Evolutionary conservation across 495 filamentous ascomycete species (phyloP).

Genomic region (Pseudoneurospora amorphoporcata): DNA sequence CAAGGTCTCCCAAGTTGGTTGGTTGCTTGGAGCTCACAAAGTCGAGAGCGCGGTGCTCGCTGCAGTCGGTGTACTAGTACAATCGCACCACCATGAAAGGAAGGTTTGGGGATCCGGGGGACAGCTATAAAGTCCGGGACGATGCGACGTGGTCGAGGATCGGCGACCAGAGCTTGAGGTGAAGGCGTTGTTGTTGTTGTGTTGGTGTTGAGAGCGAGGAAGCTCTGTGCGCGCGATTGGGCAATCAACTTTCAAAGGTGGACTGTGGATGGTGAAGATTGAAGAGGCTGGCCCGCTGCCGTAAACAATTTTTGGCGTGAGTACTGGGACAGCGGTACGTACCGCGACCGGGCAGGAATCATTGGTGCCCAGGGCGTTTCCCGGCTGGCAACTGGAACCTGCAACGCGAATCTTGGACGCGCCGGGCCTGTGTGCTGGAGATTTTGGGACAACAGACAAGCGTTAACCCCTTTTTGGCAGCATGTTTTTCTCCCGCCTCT

Average conservation of each 20-base stretch:
- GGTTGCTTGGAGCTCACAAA: background rate
- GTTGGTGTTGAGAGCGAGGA: slow-evolving; percentile 5
- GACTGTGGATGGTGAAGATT: background rate
- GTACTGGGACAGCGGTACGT: background rate
- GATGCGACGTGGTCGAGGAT: background rate
- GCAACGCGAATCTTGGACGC: slow-evolving; percentile 9
- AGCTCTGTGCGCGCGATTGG: background rate
- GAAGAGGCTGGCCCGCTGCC: slow-evolving; percentile 13
- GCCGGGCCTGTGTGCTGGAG: background rate
- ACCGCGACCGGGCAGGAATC: slow-evolving; percentile 12
- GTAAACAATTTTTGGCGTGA: slow-evolving; percentile 28
- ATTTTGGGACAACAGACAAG: background rate
- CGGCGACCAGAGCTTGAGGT: background rate
- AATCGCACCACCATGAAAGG: slow-evolving; percentile 16
- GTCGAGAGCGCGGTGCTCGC: background rate
- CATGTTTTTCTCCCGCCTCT: background rate
- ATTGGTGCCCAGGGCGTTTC: slow-evolving; percentile 11
- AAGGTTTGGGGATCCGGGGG: background rate
- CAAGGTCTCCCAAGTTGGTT: background rate
- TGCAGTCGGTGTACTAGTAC: slow-evolving; percentile 7
- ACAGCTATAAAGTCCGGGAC: background rate
- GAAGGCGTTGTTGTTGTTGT: slow-evolving; percentile 3
- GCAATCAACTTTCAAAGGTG: background rate
- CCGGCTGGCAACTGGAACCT: background rate
- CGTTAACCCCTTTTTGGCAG: background rate